Percentiles rank a stretch among this genome's conserved stretches.
These are phyloP conservation scores for barrel medic (Medicago truncatula) DNA, from an alignment of 306 rosid species.

Conservation along the genomic window DNA sequence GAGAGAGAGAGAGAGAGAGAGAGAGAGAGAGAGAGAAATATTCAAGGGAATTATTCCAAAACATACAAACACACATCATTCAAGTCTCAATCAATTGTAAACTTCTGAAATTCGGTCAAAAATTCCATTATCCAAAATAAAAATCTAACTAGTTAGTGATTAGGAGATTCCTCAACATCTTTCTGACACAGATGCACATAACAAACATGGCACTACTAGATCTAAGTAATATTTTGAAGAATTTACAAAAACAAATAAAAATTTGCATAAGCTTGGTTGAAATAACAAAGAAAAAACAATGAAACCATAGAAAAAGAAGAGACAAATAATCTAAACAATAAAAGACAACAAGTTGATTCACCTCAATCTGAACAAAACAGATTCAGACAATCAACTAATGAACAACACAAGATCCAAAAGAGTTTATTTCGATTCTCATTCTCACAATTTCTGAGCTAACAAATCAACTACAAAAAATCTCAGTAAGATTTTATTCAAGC, in stretches of 20 bases:
- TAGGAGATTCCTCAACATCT: slow-evolving; percentile 18
- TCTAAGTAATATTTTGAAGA: slow-evolving; percentile 17
- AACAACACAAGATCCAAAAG: slow-evolving; percentile 38
- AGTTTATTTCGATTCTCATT: not conserved
- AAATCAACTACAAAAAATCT: slow-evolving; percentile 23
- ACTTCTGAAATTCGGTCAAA: slow-evolving; percentile 5
- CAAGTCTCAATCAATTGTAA: slow-evolving; percentile 7
- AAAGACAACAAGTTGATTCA: slow-evolving; percentile 20
- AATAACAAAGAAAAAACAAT: not conserved
- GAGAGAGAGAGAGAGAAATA: slow-evolving; percentile 16
- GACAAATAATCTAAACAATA: slow-evolving; percentile 26
- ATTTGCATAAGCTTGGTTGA: not conserved
- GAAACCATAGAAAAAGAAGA: not conserved
- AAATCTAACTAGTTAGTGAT: slow-evolving; percentile 7
- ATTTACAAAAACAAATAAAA: not conserved
- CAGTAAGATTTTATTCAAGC: not conserved
- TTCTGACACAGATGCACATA: not conserved
- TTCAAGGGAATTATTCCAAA: not conserved
- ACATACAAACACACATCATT: not conserved
- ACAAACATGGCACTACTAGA: slow-evolving; percentile 23
- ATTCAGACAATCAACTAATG: slow-evolving; percentile 38
- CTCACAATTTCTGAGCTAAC: slow-evolving; percentile 34
- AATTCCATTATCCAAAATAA: not conserved
- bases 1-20: slow-evolving; percentile 10
- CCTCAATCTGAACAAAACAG: slow-evolving; percentile 26